Evolutionary conservation across 345 rosid genomes (phyloP).

Genomic region (Salix viminalis): DNA sequence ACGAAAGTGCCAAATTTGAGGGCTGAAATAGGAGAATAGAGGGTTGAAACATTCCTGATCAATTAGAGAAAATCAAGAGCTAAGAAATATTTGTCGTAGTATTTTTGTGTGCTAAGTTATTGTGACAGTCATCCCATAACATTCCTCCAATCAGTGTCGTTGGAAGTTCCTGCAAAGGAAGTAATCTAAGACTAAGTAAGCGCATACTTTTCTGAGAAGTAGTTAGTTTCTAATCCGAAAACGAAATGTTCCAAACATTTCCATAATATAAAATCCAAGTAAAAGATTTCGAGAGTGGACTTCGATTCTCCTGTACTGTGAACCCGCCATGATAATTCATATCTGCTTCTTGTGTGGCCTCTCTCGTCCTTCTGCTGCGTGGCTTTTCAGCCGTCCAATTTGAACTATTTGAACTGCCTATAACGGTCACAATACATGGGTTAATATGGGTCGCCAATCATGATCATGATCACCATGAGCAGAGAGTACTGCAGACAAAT

Average conservation of each 20-base stretch:
- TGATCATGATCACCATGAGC: neutral
- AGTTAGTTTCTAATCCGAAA: neutral
- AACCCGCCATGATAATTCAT: no score
- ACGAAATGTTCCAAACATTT: slow-evolving; percentile 13
- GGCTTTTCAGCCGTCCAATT: no score
- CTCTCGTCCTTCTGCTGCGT: neutral
- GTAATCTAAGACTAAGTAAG: neutral
- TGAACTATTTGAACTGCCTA: no score
- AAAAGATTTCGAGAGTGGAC: neutral
- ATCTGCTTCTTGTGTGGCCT: neutral
- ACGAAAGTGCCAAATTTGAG: neutral
- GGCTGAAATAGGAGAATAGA: neutral
- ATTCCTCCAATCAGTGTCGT: neutral
- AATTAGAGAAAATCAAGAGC: neutral
- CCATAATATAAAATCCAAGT: neutral
- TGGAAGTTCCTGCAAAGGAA: neutral
- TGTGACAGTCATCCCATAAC: neutral
- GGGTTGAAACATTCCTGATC: neutral
- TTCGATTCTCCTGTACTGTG: neutral
- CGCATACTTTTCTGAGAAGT: no score
- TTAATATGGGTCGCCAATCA: neutral
- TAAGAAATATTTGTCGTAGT: neutral
- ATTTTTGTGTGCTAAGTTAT: slow-evolving; percentile 1
- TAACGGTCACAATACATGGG: no score
- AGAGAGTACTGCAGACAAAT: neutral